Evolutionary conservation across 139 green algal genomes (phyloP).

Genomic region (Auxenochlorella pyrenoidosa): DNA sequence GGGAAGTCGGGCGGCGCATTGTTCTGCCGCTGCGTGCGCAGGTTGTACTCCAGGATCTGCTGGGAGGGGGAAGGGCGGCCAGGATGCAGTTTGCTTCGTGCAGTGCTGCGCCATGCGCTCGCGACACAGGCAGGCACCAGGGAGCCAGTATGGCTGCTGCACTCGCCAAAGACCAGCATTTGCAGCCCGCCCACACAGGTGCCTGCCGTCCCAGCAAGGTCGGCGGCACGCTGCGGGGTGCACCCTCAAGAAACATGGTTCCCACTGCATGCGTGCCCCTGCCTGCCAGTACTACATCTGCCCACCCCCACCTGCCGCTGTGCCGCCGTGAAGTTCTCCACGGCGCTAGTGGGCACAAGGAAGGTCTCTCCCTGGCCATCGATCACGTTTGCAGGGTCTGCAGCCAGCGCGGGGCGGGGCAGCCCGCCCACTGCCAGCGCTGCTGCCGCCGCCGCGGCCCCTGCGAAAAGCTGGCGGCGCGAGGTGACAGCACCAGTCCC

Average conservation of each 20-base stretch:
- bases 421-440: background rate
- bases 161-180: too few relatives aligned
- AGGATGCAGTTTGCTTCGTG: too few relatives aligned
- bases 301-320: background rate
- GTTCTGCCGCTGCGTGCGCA: constrained; percentile 87
- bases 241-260: too few relatives aligned
- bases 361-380: constrained; percentile 45
- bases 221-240: too few relatives aligned
- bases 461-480: constrained; percentile 15
- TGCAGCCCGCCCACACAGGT: too few relatives aligned
- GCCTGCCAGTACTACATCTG: background rate
- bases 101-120: too few relatives aligned
- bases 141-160: too few relatives aligned
- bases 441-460: background rate
- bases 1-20: constrained; percentile 84
- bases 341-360: constrained; percentile 11
- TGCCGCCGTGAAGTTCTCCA: constrained; percentile 22
- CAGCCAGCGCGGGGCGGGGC: background rate
- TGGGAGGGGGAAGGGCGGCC: background rate
- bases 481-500: background rate
- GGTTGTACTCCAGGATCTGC: constrained; percentile 80
- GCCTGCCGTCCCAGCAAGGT: too few relatives aligned
- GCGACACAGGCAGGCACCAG: too few relatives aligned
- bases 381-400: constrained; percentile 22
- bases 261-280: background rate